Percentiles rank a stretch among this genome's conserved stretches.
Evolutionary conservation across 176 grass and related monocot species (phyloP).

Genomic region (Oryza rufipogon): DNA sequence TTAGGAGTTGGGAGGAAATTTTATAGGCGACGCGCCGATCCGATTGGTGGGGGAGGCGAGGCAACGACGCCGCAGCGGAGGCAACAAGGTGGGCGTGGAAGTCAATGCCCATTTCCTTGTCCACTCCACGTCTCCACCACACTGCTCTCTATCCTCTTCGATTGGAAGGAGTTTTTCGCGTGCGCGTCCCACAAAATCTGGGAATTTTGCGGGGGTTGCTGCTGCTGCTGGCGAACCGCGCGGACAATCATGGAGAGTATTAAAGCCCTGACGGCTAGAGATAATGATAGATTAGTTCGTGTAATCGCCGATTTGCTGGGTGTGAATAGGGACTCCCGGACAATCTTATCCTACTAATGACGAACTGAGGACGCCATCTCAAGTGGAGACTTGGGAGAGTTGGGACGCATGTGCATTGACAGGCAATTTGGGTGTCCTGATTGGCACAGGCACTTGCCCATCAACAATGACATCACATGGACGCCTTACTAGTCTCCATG

Average conservation of each 20-base stretch:
- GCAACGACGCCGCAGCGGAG: background rate
- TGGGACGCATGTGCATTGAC: conserved; percentile 4
- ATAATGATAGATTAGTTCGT: background rate
- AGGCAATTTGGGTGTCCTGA: background rate
- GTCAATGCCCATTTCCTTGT: conserved; percentile 27
- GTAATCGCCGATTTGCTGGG: background rate
- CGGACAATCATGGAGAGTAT: background rate
- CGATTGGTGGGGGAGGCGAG: conserved; percentile 25
- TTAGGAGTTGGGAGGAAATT: background rate
- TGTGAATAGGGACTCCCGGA: background rate
- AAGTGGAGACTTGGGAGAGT: background rate
- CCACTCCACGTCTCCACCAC: background rate
- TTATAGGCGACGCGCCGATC: conserved; percentile 46
- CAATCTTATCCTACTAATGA: conserved; percentile 6
- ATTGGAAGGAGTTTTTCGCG: background rate
- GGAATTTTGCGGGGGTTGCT: background rate
- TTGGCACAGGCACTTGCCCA: background rate
- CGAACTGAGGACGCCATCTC: background rate
- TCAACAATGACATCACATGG: background rate
- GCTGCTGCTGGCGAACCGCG: background rate
- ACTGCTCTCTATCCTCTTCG: background rate
- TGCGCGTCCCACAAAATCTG: conserved; percentile 2
- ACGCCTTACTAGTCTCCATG: background rate
- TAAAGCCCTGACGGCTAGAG: background rate
- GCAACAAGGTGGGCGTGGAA: conserved; percentile 26